Evolutionary conservation across 2,329 filamentous ascomycete species (phyloP).

Genomic region (Blumeria graminis): DNA sequence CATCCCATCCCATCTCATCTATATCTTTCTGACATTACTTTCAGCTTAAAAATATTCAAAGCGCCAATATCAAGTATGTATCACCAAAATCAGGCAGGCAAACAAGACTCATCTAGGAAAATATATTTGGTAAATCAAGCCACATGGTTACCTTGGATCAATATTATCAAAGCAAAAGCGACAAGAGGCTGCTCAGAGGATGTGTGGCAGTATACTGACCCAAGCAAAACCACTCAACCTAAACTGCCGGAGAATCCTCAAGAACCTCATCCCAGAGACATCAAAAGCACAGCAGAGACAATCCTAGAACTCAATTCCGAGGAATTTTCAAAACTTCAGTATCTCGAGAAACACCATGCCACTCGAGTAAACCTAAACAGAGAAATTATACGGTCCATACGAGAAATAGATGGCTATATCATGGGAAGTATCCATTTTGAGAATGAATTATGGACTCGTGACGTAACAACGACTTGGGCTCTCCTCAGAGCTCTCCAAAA

Average conservation of each 20-base stretch:
- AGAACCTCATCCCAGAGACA: background rate
- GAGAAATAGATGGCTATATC: constrained; percentile 1
- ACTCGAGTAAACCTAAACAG: background rate
- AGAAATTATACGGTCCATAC: background rate
- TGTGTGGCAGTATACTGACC: constrained; percentile 1
- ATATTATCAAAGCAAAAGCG: too few species aligned
- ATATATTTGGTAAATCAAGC: too few species aligned
- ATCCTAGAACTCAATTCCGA: background rate
- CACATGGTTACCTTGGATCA: too few species aligned
- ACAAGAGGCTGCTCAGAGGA: too few species aligned
- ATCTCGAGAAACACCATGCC: background rate
- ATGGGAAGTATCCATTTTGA: background rate
- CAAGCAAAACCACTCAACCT: background rate
- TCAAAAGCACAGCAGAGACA: background rate
- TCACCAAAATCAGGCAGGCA: too few species aligned
- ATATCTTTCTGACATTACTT: too few species aligned
- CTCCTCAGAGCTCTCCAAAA: too few species aligned
- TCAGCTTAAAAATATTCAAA: too few species aligned
- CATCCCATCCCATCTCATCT: too few species aligned
- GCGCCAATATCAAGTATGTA: too few species aligned
- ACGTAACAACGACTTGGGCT: background rate
- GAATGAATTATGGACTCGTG: background rate
- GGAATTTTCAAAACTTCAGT: background rate
- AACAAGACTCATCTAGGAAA: too few species aligned
- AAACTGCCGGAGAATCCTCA: background rate